Conservation (phyloP, 2,329 filamentous ascomycete genomes). For the Sporothrix humicola region DNA sequence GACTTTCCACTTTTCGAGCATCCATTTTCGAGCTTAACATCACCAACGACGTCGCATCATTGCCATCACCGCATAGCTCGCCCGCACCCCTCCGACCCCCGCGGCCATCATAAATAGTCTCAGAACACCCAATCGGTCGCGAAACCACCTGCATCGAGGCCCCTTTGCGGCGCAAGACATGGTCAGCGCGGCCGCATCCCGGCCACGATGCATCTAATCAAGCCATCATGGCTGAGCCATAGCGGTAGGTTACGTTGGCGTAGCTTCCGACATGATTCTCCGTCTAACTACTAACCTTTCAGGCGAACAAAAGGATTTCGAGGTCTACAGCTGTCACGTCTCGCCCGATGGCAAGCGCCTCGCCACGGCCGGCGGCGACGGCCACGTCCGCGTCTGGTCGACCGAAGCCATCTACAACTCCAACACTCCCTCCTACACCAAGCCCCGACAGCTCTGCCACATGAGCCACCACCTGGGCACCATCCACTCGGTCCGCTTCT, state of each 20-base stretch:
- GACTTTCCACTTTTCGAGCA: constrained; percentile 19
- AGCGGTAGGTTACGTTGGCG: constrained; percentile 66
- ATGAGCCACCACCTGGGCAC: constrained; percentile 99
- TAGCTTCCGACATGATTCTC: too few relatives aligned
- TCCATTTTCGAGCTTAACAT: constrained; percentile 2
- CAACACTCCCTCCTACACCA: constrained; percentile 70
- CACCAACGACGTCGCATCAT: not conserved
- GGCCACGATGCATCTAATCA: constrained; percentile 78
- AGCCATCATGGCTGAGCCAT: constrained; percentile 94
- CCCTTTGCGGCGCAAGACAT: constrained; percentile 37
- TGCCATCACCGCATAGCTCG: not conserved
- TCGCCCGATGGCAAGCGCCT: constrained; percentile 91
- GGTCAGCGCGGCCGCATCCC: constrained; percentile 33
- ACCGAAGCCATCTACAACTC: constrained; percentile 90
- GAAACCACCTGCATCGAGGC: not conserved
- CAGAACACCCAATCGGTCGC: not conserved
- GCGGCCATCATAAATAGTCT: not conserved
- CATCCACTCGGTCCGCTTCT: constrained; percentile 96
- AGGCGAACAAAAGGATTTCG: constrained; percentile 97
- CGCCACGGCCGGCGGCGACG: constrained; percentile 94
- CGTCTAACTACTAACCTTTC: too few relatives aligned
- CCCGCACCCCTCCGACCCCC: not conserved
- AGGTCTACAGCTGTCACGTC: constrained; percentile 97
- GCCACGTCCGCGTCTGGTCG: constrained; percentile 97
- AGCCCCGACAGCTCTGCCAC: constrained; percentile 91